Base-by-base conservation (phyloP, 148 eudicot genomes). In the Polygonum maritimum region DNA sequence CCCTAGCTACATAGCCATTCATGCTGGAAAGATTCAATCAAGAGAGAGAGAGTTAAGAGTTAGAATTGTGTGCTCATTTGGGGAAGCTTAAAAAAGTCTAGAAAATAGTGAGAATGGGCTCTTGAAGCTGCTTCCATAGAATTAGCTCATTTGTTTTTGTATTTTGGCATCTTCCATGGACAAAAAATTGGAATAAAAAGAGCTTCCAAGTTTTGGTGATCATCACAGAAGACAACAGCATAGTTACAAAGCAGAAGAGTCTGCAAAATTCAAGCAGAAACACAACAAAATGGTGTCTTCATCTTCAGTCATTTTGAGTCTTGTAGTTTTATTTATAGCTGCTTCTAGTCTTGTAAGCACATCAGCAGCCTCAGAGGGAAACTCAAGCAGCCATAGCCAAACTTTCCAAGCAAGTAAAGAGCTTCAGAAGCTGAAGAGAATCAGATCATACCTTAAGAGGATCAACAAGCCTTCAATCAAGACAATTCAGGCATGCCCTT, bases 401-500 rank as follows among this genome's bases (percentile, higher is more conserved):
- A 89, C 90, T 62, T 81, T 92, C 76, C 81, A 85, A 82, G 86
- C 97, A 19, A 73, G 35, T 18, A 78, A 83, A 35, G 90, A 95
- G 84, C 79, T 89, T 79, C 84, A 82, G 2, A 91, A 76, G 79
- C 73, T 92, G 45, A 84, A 77, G 74, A 88, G 86, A 74, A 74
- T 89, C 49, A 87, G 89, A 77, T 89, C 86, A 78, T 84, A 85
- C 60, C 84, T 96, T 35, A 89, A 65, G 71, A 90, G 76, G 79
- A 90, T 94, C 79, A 94, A 89, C 84, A 94, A 94, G 81, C 97
- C 97, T 58, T 85, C 98, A 21, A 86, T 87, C 84, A 90, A 90
- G 83, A 92, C 90, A 38, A 94, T 94, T 85, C 87, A 90, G 93
- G 98, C 87, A 86, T 60, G 77, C 19, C 44, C 65, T 19, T 41